These are phyloP conservation scores for Albizia julibrissin DNA, from an alignment of 306 rosid genomes.

Conservation along the genomic window DNA sequence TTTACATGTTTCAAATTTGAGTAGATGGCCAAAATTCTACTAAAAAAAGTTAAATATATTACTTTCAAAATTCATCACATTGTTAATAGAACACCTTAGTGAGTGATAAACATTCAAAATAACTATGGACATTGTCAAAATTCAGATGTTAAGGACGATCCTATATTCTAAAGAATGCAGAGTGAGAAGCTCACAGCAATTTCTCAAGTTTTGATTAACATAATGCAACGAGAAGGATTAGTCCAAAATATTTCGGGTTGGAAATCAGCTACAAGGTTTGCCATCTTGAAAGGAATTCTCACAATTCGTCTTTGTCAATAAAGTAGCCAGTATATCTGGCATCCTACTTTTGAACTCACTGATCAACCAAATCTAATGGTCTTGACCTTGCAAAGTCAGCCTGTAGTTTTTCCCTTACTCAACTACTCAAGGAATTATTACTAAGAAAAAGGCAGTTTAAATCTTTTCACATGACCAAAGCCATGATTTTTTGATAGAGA, in stretches of 20 bases:
- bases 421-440: background rate
- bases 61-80: background rate
- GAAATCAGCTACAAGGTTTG: background rate
- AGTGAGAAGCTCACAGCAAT: background rate
- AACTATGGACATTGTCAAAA: background rate
- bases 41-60: background rate
- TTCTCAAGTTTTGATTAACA: background rate
- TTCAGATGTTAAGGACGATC: background rate
- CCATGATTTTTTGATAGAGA: background rate
- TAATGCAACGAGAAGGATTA: background rate
- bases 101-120: constrained; percentile 11
- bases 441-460: background rate
- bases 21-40: constrained; percentile 2
- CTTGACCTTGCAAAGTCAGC: background rate
- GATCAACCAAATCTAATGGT: background rate
- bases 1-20: constrained; percentile 16
- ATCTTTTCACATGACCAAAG: background rate
- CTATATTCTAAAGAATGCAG: background rate
- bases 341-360: background rate
- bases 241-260: background rate
- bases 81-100: constrained; percentile 1
- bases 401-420: background rate
- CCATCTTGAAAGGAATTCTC: constrained; percentile 3
- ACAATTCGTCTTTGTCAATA: background rate
- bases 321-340: constrained; percentile 1